Percentiles rank a stretch among this genome's conserved stretches.
Conservation (phyloP, 2,329 filamentous ascomycete species). For the Verticillium nonalfalfae region DNA sequence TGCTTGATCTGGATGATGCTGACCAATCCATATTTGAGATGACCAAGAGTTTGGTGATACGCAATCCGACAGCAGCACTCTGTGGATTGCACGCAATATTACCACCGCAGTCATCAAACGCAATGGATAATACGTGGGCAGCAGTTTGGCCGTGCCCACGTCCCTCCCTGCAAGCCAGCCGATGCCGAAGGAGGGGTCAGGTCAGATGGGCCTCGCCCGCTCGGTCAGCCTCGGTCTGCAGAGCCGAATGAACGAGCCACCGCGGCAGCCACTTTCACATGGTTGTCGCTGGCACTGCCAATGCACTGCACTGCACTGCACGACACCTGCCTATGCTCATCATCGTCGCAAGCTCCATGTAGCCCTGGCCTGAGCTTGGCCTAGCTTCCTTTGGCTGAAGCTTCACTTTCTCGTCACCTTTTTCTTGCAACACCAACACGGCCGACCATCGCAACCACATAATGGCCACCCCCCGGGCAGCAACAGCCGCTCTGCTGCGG, state of each 20-base stretch:
- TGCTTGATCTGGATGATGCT: background rate
- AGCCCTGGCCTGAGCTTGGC: no score
- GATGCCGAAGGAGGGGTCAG: background rate
- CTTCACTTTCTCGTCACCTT: background rate
- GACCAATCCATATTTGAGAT: background rate
- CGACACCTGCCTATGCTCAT: no score
- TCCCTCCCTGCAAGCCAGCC: background rate
- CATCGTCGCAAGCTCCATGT: no score
- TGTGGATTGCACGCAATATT: no score
- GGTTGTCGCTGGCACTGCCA: background rate
- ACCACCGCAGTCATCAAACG: no score
- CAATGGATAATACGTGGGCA: no score
- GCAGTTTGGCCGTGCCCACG: no score
- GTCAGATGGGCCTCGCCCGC: background rate
- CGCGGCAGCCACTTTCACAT: background rate
- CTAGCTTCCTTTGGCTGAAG: no score
- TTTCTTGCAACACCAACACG: background rate
- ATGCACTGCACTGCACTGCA: background rate
- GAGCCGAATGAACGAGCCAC: background rate
- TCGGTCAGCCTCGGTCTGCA: background rate
- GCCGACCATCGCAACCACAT: background rate
- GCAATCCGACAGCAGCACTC: no score
- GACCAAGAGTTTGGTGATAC: background rate
- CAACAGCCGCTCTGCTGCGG: constrained; percentile 6
- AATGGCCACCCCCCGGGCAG: constrained; percentile 5